Evolutionary conservation across 257 asterid species (phyloP).

Genomic region (Leptodermis oblonga): DNA sequence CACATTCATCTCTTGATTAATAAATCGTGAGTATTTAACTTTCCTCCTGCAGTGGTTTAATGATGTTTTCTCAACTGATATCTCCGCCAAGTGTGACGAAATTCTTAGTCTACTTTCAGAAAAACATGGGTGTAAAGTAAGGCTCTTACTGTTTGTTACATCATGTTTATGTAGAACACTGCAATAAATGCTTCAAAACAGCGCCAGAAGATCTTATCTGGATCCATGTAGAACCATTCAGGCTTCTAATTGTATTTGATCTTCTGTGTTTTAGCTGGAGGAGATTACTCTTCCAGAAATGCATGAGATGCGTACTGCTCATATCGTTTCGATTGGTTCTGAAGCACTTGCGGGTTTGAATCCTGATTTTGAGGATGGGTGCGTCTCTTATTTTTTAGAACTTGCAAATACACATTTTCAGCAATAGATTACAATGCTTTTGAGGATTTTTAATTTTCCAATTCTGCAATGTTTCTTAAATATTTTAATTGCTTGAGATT

Average conservation of each 20-base stretch:
- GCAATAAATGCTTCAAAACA: conserved; percentile 1
- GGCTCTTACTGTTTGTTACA: conserved; percentile 17
- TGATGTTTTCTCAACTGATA: conserved; percentile 87
- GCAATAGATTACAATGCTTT: conserved; percentile 12
- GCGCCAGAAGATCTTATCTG: neutral
- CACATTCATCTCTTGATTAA: conserved; percentile 14
- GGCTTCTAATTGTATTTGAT: conserved; percentile 16
- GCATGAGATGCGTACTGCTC: conserved; percentile 89
- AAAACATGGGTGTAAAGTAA: conserved; percentile 82
- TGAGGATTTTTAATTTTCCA: neutral
- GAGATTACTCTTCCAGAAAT: conserved; percentile 93
- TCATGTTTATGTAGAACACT: conserved; percentile 12
- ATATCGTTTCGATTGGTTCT: conserved; percentile 82
- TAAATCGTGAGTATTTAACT: conserved; percentile 17
- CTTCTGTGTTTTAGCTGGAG: conserved; percentile 55
- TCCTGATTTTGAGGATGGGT: conserved; percentile 90
- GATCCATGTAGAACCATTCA: neutral
- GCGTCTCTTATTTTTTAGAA: conserved; percentile 23
- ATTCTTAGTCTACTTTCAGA: conserved; percentile 64
- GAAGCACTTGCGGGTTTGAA: conserved; percentile 62
- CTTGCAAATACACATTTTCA: neutral
- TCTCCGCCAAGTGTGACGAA: conserved; percentile 76
- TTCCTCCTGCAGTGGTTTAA: conserved; percentile 61
- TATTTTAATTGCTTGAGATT: neutral
- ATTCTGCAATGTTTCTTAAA: neutral